These are phyloP conservation scores for Hymenoscyphus albidus DNA, from an alignment of 2,329 filamentous ascomycete species.

Conservation along the genomic window DNA sequence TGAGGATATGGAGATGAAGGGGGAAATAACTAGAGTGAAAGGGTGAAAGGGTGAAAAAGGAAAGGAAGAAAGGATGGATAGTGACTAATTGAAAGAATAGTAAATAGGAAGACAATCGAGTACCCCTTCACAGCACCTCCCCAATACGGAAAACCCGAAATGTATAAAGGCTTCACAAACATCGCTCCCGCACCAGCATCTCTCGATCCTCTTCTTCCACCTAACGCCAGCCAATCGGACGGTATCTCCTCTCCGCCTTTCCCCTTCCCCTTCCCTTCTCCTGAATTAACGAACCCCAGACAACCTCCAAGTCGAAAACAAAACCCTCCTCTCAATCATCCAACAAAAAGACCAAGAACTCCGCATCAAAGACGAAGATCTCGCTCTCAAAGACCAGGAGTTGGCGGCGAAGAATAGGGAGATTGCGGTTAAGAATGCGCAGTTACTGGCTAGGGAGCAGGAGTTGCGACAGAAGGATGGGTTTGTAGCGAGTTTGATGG, in stretches of 20 bases:
- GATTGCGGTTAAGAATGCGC: not conserved
- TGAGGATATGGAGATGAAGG: not conserved
- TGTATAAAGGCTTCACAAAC: not conserved
- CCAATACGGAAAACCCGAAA: not conserved
- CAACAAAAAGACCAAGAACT: not conserved
- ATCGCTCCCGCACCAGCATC: not conserved
- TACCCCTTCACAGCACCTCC: not conserved
- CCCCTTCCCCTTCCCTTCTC: not conserved
- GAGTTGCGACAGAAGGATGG: not conserved
- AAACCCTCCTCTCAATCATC: not conserved
- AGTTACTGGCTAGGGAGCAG: not conserved
- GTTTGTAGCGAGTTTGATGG: not conserved
- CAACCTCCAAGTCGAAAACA: not conserved
- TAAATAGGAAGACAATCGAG: not conserved
- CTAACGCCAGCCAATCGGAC: not conserved
- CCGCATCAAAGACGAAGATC: too few relatives aligned
- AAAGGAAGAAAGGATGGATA: too few relatives aligned
- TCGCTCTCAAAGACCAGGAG: not conserved
- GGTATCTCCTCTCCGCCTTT: not conserved
- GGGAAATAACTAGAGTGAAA: not conserved
- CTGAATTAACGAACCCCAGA: not conserved
- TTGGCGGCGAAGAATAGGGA: not conserved
- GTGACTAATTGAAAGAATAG: not conserved
- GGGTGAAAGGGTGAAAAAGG: not conserved
- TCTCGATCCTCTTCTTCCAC: not conserved